Percentiles rank a stretch among this genome's conserved stretches.
Conservation (phyloP, 2,329 filamentous ascomycete species). For the Diaporthe velutina region DNA sequence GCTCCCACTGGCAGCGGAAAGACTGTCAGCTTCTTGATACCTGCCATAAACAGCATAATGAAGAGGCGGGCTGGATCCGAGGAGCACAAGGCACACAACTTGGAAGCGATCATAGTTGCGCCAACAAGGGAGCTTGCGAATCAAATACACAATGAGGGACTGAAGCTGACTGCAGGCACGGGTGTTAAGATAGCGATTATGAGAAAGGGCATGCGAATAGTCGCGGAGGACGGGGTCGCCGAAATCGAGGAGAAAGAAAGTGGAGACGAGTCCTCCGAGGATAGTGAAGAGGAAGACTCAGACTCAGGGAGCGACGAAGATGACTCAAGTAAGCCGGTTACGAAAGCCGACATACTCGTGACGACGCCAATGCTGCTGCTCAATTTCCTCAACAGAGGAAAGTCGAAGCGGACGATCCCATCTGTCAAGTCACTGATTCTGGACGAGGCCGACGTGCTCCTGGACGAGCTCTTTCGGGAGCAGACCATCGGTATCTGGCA, state of each 20-base stretch:
- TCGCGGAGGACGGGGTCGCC: slow-evolving; percentile 55
- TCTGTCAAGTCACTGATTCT: slow-evolving; percentile 82
- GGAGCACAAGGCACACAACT: slow-evolving; percentile 60
- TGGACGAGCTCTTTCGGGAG: slow-evolving; percentile 90
- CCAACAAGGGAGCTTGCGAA: slow-evolving; percentile 84
- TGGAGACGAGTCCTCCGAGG: slow-evolving; percentile 50
- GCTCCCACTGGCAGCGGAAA: slow-evolving; percentile 98
- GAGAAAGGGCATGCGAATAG: slow-evolving; percentile 85
- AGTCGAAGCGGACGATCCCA: slow-evolving; percentile 67
- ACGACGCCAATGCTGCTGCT: slow-evolving; percentile 84
- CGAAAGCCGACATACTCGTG: slow-evolving; percentile 84
- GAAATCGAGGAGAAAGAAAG: slow-evolving; percentile 55
- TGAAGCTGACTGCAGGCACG: slow-evolving; percentile 82
- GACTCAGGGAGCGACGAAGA: slow-evolving; percentile 47
- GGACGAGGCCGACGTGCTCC: slow-evolving; percentile 94
- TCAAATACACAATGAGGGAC: slow-evolving; percentile 87
- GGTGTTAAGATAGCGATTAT: slow-evolving; percentile 85
- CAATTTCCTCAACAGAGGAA: slow-evolving; percentile 71
- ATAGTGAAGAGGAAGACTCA: slow-evolving; percentile 49
- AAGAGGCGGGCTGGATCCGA: slow-evolving; percentile 60
- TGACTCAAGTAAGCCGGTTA: slow-evolving; percentile 59
- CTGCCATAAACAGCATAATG: slow-evolving; percentile 82
- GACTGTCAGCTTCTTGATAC: slow-evolving; percentile 92
- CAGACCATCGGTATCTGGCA: slow-evolving; percentile 90
- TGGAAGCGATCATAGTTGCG: slow-evolving; percentile 79